These are phyloP conservation scores for Rhizophora apiculata DNA, from an alignment of 345 rosid species.

Conservation along the genomic window DNA sequence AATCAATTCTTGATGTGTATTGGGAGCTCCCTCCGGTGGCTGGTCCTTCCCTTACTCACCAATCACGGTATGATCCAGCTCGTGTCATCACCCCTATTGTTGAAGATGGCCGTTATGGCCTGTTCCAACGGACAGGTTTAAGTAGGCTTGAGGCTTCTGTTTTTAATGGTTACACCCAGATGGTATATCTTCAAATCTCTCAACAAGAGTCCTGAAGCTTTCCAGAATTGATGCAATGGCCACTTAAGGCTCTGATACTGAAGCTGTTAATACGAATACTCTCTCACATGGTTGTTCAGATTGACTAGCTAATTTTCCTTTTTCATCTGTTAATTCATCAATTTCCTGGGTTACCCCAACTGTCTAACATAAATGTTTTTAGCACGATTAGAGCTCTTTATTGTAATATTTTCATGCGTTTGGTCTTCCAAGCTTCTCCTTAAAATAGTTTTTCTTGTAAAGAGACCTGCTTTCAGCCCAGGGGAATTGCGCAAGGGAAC, in stretches of 20 bases:
- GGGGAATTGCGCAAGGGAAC: no score
- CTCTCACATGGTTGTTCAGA: constrained; percentile 9
- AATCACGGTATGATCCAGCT: constrained; percentile 86
- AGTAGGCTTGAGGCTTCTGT: constrained; percentile 65
- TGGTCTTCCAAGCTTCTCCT: no score
- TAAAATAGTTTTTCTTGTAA: no score
- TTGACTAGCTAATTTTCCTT: background rate
- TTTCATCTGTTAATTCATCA: background rate
- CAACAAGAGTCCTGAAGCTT: constrained; percentile 42
- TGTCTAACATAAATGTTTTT: background rate
- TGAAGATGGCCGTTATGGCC: constrained; percentile 82
- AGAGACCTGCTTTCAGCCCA: no score
- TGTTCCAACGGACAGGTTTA: constrained; percentile 71
- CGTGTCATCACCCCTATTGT: constrained; percentile 64
- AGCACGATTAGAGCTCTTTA: no score
- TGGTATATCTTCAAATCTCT: constrained; percentile 83
- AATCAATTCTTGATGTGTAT: constrained; percentile 77
- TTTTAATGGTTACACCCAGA: constrained; percentile 93
- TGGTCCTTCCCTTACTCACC: constrained; percentile 93
- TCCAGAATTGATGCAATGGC: constrained; percentile 15
- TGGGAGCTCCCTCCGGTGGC: constrained; percentile 98
- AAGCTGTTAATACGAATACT: constrained; percentile 29
- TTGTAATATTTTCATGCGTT: no score
- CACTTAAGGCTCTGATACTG: constrained; percentile 9
- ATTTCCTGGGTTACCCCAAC: background rate